Percentiles rank a stretch among this genome's conserved stretches.
Evolutionary conservation across 805 yeast genomes (phyloP).

Genomic region (Clavispora asparagi): DNA sequence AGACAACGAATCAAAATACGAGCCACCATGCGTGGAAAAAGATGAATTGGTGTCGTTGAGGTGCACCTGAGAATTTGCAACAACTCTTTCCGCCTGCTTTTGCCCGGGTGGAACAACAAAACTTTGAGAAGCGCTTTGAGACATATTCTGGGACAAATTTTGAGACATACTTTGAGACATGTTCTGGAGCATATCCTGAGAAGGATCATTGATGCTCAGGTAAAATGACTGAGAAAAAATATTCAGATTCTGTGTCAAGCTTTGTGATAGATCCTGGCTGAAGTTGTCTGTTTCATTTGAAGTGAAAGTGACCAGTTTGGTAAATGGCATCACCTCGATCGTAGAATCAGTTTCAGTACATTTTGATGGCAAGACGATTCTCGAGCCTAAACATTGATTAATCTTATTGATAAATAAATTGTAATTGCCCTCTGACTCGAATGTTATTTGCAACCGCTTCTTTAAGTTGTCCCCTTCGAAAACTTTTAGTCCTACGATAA

Average conservation of each 20-base stretch:
- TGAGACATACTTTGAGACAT: neutral
- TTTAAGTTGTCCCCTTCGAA: conserved; percentile 14
- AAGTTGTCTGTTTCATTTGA: neutral
- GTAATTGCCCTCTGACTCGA: conserved; percentile 13
- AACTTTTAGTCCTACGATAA: conserved; percentile 14
- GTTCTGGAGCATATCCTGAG: neutral
- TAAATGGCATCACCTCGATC: neutral
- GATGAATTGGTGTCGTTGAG: neutral
- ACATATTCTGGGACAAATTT: neutral
- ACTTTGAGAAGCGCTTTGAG: neutral
- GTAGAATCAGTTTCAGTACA: neutral
- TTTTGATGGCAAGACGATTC: neutral
- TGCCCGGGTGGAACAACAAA: neutral
- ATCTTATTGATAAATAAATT: conserved; percentile 12
- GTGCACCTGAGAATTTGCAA: neutral
- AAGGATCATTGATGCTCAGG: neutral
- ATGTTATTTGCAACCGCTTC: conserved; percentile 14
- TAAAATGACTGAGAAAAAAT: neutral
- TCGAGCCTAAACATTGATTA: conserved; percentile 9
- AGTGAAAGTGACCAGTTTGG: neutral
- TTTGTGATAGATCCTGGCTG: neutral
- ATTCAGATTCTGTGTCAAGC: neutral
- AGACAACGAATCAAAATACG: conserved; percentile 3
- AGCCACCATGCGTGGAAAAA: neutral
- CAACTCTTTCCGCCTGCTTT: neutral